Evolutionary conservation across 805 yeast species (phyloP), one percentile per base, ranked within the genome.

Genomic region (Torulaspora indica): DNA sequence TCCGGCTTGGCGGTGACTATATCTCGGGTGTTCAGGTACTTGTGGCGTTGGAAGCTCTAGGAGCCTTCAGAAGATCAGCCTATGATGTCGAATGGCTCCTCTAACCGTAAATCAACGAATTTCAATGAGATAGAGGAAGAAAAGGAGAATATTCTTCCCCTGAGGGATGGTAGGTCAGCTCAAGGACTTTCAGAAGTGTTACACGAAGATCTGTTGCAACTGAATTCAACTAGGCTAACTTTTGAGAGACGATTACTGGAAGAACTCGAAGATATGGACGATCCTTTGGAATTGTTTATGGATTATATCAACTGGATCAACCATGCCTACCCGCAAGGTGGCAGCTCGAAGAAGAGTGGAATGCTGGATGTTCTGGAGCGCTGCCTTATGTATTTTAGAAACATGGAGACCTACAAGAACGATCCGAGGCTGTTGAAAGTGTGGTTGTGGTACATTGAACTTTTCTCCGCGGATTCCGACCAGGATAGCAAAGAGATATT

Each of bases 361-460:
- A 68, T 88, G 39, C 63, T 88, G 3, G 68, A 64, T 12, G 58
- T 85, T 8, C 67, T 90, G 27, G 95, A 87, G 57, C 68, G 82
- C 37, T 83, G 93, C 53, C 81, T 95, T 0, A 74, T 79, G 31
- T 72, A 72, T 47, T 85, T 87, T 58, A 71, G 80, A 54, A 85
- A 83, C 52, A 75, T 74, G 25, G 65, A 66, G 0, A 79, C 78
- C 48, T 91, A 89, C 61, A 81, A 79, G 47, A 83, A 90, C 60
- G 97, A 91, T 60, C 79, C 91, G 1, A 67, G 97, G 38, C 89
- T 85, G 57, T 63, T 91, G 39, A 75, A 73, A 49, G 73, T 89
- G 1, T 91, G 98, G 97, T 63, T 90, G 31, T 80, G 79, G 52
- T 89, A 87, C 60, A 78, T 85, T 7, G 75, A 73, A 18, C 40